Percentiles rank a stretch among this genome's conserved stretches.
phyloP scores from a whole-genome alignment of 2,329 filamentous ascomycete species.

The Xylogone sp. region DNA sequence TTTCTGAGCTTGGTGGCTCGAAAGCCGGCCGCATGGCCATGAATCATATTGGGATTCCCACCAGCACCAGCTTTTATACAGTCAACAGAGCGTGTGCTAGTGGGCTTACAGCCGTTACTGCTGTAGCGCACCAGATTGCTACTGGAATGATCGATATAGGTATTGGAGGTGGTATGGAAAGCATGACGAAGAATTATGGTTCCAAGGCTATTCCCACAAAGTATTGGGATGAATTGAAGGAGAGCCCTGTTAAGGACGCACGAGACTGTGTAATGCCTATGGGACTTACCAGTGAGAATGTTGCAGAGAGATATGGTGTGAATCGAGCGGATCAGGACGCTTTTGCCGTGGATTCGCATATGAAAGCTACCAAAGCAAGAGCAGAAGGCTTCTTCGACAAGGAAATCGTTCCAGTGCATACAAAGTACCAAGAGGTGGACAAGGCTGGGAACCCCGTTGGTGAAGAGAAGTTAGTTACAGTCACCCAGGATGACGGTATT shows the following conservation, averaged over 20 bases:
- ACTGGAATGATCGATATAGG: constrained; percentile 68
- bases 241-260: constrained; percentile 63
- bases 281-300: constrained; percentile 88
- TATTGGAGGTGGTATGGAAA: constrained; percentile 90
- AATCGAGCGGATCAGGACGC: constrained; percentile 74
- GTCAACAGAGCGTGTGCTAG: constrained; percentile 85
- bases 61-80: constrained; percentile 73
- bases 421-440: constrained; percentile 61
- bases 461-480: constrained; percentile 58
- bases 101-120: constrained; percentile 72
- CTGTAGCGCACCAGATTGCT: constrained; percentile 71
- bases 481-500: constrained; percentile 80
- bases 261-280: constrained; percentile 91
- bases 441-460: constrained; percentile 54
- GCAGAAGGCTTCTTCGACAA: constrained; percentile 64
- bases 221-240: constrained; percentile 70
- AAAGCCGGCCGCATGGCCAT: constrained; percentile 92
- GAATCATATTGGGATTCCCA: constrained; percentile 75
- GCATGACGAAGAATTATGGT: constrained; percentile 91
- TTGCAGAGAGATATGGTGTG: constrained; percentile 73
- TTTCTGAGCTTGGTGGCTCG: constrained; percentile 84
- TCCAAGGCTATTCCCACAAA: constrained; percentile 78
- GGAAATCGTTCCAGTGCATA: constrained; percentile 79
- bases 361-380: constrained; percentile 68
- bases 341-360: constrained; percentile 73